Conservation (phyloP, 2,329 filamentous ascomycete species). For the Aureobasidium sp. region DNA sequence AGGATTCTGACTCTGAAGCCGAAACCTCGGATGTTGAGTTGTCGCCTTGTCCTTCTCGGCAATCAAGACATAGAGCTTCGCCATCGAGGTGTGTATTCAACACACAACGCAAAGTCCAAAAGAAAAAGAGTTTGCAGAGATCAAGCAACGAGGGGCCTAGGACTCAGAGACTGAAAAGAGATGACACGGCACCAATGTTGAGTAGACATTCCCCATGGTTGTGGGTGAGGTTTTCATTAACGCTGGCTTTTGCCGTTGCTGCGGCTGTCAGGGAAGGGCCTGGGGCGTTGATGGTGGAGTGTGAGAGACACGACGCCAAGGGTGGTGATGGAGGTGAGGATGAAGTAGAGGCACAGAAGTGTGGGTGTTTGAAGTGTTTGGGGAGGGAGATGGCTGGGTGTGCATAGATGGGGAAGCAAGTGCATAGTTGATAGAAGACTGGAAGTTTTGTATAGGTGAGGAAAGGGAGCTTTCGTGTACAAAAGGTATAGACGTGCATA, state of each 20-base stretch:
- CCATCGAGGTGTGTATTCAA: not conserved
- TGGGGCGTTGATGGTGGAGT: conserved; percentile 34
- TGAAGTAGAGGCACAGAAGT: not conserved
- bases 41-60: not conserved
- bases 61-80: not conserved
- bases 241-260: conserved; percentile 54
- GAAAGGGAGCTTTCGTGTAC: no score
- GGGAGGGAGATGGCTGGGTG: not conserved
- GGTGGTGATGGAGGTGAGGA: no score
- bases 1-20: not conserved
- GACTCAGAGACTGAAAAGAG: not conserved
- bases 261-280: conserved; percentile 53
- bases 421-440: no score
- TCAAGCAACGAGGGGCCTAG: not conserved
- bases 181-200: conserved; percentile 4
- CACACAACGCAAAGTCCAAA: not conserved
- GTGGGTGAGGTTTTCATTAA: conserved; percentile 55
- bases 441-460: no score
- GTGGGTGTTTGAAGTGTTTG: conserved; percentile 1
- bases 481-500: no score
- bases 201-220: conserved; percentile 39
- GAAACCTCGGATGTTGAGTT: not conserved
- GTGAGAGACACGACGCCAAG: no score
- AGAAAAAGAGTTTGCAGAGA: not conserved
- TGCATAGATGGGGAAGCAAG: not conserved